These are phyloP conservation scores for Suillus occidentalis DNA, from an alignment of 768 basidiomycete species.

Conservation along the genomic window DNA sequence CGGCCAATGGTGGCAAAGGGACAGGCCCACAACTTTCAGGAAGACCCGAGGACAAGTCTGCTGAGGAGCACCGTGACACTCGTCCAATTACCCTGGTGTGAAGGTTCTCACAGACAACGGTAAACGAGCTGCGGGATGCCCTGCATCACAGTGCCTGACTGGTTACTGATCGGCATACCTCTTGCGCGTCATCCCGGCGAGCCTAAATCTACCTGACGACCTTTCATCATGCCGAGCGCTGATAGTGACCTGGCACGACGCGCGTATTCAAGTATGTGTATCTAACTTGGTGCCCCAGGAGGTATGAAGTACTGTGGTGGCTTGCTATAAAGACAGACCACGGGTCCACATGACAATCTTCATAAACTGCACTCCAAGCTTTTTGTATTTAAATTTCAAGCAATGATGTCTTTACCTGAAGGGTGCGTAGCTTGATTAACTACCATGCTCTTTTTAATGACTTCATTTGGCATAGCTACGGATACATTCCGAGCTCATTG, in stretches of 20 bases:
- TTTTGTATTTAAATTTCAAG: constrained; percentile 31
- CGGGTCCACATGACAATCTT: background rate
- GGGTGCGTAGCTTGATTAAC: background rate
- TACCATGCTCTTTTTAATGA: background rate
- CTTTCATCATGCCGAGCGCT: background rate
- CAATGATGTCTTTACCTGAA: background rate
- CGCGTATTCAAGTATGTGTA: background rate
- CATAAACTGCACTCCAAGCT: background rate
- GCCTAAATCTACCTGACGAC: background rate
- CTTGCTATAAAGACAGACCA: background rate
- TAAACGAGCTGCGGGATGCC: background rate
- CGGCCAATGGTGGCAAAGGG: too few relatives aligned
- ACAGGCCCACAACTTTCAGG: too few relatives aligned
- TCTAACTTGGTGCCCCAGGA: background rate
- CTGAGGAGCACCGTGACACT: too few relatives aligned
- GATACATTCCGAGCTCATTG: constrained; percentile 57
- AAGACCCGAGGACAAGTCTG: too few relatives aligned
- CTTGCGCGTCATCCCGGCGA: background rate
- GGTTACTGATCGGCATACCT: background rate
- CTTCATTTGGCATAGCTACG: constrained; percentile 37
- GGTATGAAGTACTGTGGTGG: background rate
- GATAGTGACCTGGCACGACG: background rate
- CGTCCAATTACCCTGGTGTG: too few relatives aligned
- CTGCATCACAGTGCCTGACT: background rate
- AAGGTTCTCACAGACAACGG: background rate